These are phyloP conservation scores for Mimosa pudica DNA, from an alignment of 306 rosid genomes.

Conservation along the genomic window DNA sequence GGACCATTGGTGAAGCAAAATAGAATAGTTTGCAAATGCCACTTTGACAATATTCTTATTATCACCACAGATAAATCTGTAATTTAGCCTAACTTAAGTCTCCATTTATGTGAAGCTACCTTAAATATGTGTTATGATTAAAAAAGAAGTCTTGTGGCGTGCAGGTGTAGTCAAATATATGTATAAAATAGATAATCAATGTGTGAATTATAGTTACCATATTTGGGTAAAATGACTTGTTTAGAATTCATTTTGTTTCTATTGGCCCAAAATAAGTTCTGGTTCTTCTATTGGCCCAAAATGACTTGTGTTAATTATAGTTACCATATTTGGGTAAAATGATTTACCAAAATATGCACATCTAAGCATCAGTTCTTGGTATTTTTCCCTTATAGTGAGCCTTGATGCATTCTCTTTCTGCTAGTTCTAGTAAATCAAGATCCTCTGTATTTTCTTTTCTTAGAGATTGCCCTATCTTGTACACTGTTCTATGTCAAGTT, in stretches of 20 bases:
- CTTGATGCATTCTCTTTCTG: slow-evolving; percentile 5
- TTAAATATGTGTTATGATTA: neutral
- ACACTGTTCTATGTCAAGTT: slow-evolving; percentile 14
- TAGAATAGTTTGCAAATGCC: neutral
- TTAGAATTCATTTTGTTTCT: neutral
- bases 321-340: too few species aligned
- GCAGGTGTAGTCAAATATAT: neutral
- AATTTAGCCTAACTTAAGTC: neutral
- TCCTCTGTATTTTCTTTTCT: slow-evolving; percentile 28
- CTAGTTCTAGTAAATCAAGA: slow-evolving; percentile 12
- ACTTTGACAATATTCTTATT: neutral
- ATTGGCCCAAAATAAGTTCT: neutral
- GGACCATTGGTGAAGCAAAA: neutral
- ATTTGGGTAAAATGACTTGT: neutral
- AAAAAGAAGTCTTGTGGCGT: neutral
- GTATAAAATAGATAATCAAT: neutral
- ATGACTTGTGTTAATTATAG: too few species aligned
- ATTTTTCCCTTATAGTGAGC: neutral
- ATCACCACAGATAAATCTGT: neutral
- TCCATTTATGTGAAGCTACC: neutral
- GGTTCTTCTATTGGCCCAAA: neutral
- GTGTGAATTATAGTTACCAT: neutral
- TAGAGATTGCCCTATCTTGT: neutral
- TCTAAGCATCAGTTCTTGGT: neutral
- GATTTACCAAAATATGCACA: neutral